These are phyloP conservation scores for Cryptococcus sp. DNA, from an alignment of 1,284 basidiomycete species.

Conservation along the genomic window DNA sequence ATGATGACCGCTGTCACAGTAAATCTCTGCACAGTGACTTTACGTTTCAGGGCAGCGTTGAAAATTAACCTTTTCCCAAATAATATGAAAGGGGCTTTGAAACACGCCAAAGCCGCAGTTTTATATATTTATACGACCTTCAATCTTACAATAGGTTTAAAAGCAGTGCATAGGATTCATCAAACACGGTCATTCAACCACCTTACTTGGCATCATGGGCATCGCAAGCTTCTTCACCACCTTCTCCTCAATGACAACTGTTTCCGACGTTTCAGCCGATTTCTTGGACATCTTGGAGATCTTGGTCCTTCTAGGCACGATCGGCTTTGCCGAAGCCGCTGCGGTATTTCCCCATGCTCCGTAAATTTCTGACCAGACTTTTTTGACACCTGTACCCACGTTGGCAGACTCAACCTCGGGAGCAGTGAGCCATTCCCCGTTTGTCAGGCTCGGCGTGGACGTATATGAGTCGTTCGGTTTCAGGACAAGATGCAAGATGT, in stretches of 20 bases:
- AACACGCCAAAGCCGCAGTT: too few species aligned
- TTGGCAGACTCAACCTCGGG: slow-evolving; percentile 31
- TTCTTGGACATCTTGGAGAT: slow-evolving; percentile 3
- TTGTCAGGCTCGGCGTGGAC: not conserved
- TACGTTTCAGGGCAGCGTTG: too few species aligned
- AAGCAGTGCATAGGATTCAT: not conserved
- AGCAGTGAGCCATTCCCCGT: slow-evolving; percentile 26
- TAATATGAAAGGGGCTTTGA: too few species aligned
- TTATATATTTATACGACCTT: too few species aligned
- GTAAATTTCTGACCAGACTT: slow-evolving; percentile 43
- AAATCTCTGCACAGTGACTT: too few species aligned
- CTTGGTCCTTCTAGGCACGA: not conserved
- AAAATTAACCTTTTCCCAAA: too few species aligned
- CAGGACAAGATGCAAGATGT: slow-evolving; percentile 49
- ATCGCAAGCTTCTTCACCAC: slow-evolving; percentile 35
- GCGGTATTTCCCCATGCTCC: slow-evolving; percentile 25
- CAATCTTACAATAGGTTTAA: too few species aligned
- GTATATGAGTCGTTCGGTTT: not conserved
- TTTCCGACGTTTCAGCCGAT: too few species aligned
- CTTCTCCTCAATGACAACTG: slow-evolving; percentile 8
- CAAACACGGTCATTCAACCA: not conserved
- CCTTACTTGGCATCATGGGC: slow-evolving; percentile 33
- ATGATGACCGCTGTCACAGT: too few species aligned
- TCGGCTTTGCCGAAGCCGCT: slow-evolving; percentile 1
- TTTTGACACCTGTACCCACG: slow-evolving; percentile 48